Evolutionary conservation across 1,284 basidiomycete species (phyloP), one percentile per base, ranked within the genome.

Genomic region (Anthracocystis walkeri): DNA sequence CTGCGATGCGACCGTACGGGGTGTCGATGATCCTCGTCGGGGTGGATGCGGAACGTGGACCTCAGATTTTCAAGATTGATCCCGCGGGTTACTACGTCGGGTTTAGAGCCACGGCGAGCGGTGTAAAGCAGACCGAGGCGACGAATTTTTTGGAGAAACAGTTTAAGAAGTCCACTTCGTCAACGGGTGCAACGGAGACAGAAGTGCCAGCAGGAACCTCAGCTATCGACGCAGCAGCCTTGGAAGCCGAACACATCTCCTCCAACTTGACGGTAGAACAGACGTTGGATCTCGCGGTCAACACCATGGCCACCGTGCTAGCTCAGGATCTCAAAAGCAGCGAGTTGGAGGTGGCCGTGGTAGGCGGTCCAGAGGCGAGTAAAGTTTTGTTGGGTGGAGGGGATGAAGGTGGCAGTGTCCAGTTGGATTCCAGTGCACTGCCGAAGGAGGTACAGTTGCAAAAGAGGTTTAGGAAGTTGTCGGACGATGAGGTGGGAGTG

Each of bases 61-160:
- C 97, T 14, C 96, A 97, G 87, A 90, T 93, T 81, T 99, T 97
- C 90, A 97, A 97, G 87, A 91, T 99, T 65, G 97, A 99, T 85
- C 97, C 97, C 7, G 97, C 97, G 1, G 97, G 97, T 3, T 98
- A 97, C 88, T 99, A 95, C 85, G 93, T 97, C 48, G 97, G 97
- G 1, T 99, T 96, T 89, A 94, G 97, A 79, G 97, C 96, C 21
- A 97, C 96, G 2, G 91, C 95, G 0, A 91, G 94, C 1, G 97
- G 97, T 0, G 93, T 96, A 86, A 99, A 99, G 84, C 96, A 99
- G 84, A 95, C 97, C 80, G 97, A 99, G 85, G 95, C 95, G 4
- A 97, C 95, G 90, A 99, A 98, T 86, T 82, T 88, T 82, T 88
- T 99, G 61, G 97, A 99, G 88, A 99, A 99, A 88, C 94, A 94